Evolutionary conservation across 202 grass and related monocot species (phyloP).

Genomic region (Brachypodium distachyon): DNA sequence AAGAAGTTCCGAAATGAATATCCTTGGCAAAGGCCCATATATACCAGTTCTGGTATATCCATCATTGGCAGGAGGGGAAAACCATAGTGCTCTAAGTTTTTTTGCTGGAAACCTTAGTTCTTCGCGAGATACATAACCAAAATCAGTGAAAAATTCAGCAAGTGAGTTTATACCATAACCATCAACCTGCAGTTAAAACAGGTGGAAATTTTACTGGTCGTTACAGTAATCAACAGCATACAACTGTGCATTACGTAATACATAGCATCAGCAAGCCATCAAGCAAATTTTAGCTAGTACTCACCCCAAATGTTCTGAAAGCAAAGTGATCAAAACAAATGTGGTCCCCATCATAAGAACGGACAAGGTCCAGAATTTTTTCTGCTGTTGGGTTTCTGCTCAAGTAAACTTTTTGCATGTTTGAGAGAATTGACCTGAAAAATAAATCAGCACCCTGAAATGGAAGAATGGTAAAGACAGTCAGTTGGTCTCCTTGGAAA

Average conservation of each 20-base stretch:
- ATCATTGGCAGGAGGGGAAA: slow-evolving; percentile 60
- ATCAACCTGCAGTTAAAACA: slow-evolving; percentile 57
- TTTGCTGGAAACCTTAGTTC: slow-evolving; percentile 91
- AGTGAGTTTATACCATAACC: slow-evolving; percentile 92
- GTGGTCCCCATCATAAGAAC: slow-evolving; percentile 59
- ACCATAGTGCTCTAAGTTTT: slow-evolving; percentile 95
- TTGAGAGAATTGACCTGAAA: slow-evolving; percentile 57
- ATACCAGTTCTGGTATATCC: slow-evolving; percentile 44
- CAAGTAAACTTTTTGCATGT: slow-evolving; percentile 89
- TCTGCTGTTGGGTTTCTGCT: slow-evolving; percentile 81
- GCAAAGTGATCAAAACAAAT: slow-evolving; percentile 95
- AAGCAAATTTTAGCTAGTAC: neutral
- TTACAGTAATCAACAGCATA: slow-evolving; percentile 3
- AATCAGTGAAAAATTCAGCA: slow-evolving; percentile 77
- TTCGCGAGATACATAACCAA: slow-evolving; percentile 69
- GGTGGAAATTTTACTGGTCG: neutral
- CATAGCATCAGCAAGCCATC: neutral
- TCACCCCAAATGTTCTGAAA: slow-evolving; percentile 93
- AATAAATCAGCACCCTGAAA: slow-evolving; percentile 76
- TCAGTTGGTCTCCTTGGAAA: neutral
- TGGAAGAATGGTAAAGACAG: slow-evolving; percentile 9
- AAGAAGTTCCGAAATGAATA: slow-evolving; percentile 98
- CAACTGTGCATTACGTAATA: neutral
- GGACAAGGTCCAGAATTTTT: slow-evolving; percentile 73
- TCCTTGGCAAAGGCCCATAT: slow-evolving; percentile 74